A percentile compares a stretch with the other conserved stretches of the same genome.
phyloP scores from a whole-genome alignment of 2,329 filamentous ascomycete genomes.

The Aspergillus unguis region DNA sequence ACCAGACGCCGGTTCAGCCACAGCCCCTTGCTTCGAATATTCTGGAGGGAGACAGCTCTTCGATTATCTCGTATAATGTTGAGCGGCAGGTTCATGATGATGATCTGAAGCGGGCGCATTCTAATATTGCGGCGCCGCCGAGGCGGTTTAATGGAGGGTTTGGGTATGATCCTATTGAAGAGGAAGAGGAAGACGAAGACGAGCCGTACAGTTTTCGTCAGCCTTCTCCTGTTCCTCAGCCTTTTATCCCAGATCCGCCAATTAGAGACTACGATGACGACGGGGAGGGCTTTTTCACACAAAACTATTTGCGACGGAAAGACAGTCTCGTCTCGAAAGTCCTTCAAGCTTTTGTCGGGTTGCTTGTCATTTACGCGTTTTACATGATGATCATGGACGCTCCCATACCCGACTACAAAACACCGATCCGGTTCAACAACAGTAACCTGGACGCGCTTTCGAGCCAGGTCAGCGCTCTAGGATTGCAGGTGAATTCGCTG shows the following conservation, averaged over 20 bases:
- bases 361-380: not conserved
- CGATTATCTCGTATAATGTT: constrained; percentile 32
- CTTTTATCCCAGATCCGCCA: constrained; percentile 13
- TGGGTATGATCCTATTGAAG: constrained; percentile 26
- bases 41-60: constrained; percentile 32
- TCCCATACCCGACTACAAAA: not conserved
- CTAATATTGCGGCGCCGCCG: constrained; percentile 34
- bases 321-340: not conserved
- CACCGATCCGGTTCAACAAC: constrained; percentile 21
- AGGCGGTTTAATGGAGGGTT: constrained; percentile 34
- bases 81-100: constrained; percentile 38
- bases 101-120: constrained; percentile 33
- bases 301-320: not conserved
- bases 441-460: constrained; percentile 25
- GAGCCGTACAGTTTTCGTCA: too few species aligned
- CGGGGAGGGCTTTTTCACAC: too few species aligned
- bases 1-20: constrained; percentile 13
- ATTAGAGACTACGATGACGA: too few species aligned
- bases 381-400: not conserved
- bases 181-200: constrained; percentile 23
- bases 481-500: constrained; percentile 29
- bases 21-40: not conserved
- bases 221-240: too few species aligned
- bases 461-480: constrained; percentile 27
- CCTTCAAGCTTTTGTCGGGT: not conserved